A percentile compares a stretch with the other conserved stretches of the same genome.
phyloP scores from a whole-genome alignment of 768 basidiomycete species.

The Rhodocollybia butyracea region DNA sequence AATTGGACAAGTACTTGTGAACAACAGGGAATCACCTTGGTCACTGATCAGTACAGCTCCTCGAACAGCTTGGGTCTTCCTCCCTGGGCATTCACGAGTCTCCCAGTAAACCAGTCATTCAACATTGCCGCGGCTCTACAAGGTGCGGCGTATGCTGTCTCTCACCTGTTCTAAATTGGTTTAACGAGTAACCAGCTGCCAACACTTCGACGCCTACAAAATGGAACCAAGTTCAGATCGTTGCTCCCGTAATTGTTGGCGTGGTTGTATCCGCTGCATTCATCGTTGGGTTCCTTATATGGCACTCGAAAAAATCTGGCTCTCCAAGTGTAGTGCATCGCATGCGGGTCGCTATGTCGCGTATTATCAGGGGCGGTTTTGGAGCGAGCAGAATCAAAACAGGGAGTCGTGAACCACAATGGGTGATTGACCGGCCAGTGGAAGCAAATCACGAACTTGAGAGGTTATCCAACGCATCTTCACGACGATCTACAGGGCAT shows the following conservation, averaged over 20 bases:
- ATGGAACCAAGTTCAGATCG: constrained; percentile 30
- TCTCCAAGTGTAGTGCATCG: not conserved
- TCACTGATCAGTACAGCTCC: not conserved
- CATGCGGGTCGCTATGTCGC: not conserved
- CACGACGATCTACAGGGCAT: constrained; percentile 6
- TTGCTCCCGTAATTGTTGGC: constrained; percentile 30
- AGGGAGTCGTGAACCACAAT: constrained; percentile 1
- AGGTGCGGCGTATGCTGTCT: not conserved
- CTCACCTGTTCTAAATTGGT: too few species aligned
- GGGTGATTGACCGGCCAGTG: constrained; percentile 6
- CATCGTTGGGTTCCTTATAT: constrained; percentile 12
- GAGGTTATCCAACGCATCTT: constrained; percentile 14
- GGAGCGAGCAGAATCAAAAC: constrained; percentile 4
- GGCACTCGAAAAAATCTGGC: constrained; percentile 14
- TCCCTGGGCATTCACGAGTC: not conserved
- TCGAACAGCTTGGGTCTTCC: not conserved
- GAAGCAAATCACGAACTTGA: constrained; percentile 9
- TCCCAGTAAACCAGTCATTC: not conserved
- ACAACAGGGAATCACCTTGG: not conserved
- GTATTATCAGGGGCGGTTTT: not conserved
- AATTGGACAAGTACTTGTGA: constrained; percentile 8
- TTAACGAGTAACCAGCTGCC: not conserved
- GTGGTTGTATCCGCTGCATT: constrained; percentile 20
- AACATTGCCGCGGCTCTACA: constrained; percentile 2
- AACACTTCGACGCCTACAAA: not conserved